Evolutionary conservation across 805 yeast genomes (phyloP).

Genomic region (Yarrowia deformans): DNA sequence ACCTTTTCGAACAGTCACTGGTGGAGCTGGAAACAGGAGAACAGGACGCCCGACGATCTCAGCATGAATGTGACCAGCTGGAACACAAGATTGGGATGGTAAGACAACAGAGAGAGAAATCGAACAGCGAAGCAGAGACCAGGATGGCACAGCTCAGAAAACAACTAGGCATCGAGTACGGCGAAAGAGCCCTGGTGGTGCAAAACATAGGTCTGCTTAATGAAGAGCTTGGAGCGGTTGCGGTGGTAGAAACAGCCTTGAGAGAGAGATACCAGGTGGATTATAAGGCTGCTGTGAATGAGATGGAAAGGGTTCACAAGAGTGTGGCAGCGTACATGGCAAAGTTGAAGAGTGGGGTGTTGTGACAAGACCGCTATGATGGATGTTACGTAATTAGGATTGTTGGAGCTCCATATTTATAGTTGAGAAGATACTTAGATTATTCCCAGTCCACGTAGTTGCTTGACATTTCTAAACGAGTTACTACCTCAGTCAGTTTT

Average conservation of each 20-base stretch:
- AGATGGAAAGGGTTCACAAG: neutral
- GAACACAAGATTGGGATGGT: slow-evolving; percentile 5
- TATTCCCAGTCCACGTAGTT: no score
- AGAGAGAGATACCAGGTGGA: neutral
- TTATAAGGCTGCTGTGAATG: neutral
- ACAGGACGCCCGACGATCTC: neutral
- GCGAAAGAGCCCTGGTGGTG: neutral
- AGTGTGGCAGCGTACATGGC: neutral
- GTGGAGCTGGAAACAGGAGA: neutral
- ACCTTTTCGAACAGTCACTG: neutral
- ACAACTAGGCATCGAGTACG: slow-evolving; percentile 15
- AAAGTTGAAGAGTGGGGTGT: neutral
- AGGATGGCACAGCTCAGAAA: neutral
- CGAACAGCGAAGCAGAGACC: neutral
- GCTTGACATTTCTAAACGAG: no score
- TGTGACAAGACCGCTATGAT: neutral
- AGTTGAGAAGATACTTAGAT: no score
- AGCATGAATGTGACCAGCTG: slow-evolving; percentile 18
- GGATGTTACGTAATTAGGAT: no score
- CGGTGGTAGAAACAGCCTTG: neutral
- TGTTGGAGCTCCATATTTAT: no score
- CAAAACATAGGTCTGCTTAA: neutral
- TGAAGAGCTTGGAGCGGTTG: neutral
- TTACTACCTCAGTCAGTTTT: no score
- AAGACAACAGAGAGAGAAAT: neutral